A percentile compares a stretch with the other conserved stretches of the same genome.
These are phyloP conservation scores for Rhizoclosmatium sp. DNA, from an alignment of 192 early-diverging fungal species.

Conservation along the genomic window DNA sequence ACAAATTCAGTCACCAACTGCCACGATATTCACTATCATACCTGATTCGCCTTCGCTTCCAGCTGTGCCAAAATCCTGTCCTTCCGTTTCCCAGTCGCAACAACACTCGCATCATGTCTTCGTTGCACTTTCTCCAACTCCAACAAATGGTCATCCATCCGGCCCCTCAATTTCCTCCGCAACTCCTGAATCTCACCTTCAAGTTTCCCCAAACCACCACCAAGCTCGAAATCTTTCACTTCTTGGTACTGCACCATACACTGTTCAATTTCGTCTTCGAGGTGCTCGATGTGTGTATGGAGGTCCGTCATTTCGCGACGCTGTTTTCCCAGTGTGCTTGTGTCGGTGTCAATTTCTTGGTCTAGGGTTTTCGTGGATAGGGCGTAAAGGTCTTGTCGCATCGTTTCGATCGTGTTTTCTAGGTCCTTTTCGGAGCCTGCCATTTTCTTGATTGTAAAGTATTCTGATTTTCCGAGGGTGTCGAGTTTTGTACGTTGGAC, in stretches of 20 bases:
- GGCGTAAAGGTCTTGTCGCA: neutral
- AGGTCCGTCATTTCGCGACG: slow-evolving; percentile 6
- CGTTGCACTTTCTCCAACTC: slow-evolving; percentile 29
- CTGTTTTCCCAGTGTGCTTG: slow-evolving; percentile 4
- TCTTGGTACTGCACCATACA: slow-evolving; percentile 5
- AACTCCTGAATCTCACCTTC: neutral
- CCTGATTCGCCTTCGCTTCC: slow-evolving; percentile 18
- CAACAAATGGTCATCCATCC: neutral
- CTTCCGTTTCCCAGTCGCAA: slow-evolving; percentile 9
- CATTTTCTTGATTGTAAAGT: slow-evolving; percentile 29
- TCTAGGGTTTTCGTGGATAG: neutral
- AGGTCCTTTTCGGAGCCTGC: slow-evolving; percentile 19
- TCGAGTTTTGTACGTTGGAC: slow-evolving; percentile 18
- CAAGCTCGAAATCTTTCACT: slow-evolving; percentile 15
- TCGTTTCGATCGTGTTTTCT: slow-evolving; percentile 1
- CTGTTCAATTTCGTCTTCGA: slow-evolving; percentile 26
- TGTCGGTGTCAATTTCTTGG: neutral
- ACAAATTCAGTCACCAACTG: neutral
- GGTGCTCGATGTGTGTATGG: neutral
- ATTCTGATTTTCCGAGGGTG: slow-evolving; percentile 20
- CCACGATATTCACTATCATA: neutral
- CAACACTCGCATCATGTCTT: slow-evolving; percentile 25
- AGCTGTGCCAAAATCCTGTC: slow-evolving; percentile 8
- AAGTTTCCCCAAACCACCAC: neutral
- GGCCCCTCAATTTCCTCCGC: neutral